phyloP scores from a whole-genome alignment of 495 filamentous ascomycete species.

The Alectoria sarmentosa region DNA sequence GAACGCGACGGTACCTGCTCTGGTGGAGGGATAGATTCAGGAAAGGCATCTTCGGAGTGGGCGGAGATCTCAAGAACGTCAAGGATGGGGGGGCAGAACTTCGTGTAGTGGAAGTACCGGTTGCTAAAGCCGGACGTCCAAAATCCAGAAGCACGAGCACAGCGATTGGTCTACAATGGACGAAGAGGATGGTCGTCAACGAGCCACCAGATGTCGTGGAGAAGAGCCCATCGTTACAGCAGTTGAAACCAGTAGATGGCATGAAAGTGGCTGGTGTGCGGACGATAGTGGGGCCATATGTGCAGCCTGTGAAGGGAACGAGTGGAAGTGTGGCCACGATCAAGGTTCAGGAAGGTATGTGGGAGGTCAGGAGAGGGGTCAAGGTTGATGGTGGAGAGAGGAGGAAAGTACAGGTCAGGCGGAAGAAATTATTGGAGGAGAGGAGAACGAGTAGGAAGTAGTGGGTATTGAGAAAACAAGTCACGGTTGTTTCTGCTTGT shows the following conservation, averaged over 20 bases:
- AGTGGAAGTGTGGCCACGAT: constrained; percentile 55
- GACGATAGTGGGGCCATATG: constrained; percentile 63
- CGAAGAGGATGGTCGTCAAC: constrained; percentile 63
- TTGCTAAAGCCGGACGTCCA: constrained; percentile 17
- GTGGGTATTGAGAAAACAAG: background rate
- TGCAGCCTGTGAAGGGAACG: constrained; percentile 55
- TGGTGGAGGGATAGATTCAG: constrained; percentile 80
- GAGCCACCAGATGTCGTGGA: constrained; percentile 47
- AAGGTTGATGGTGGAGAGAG: constrained; percentile 98
- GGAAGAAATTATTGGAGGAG: constrained; percentile 53
- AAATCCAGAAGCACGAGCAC: constrained; percentile 30
- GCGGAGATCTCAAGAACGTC: constrained; percentile 69
- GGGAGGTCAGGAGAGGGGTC: constrained; percentile 73
- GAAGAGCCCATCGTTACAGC: constrained; percentile 36
- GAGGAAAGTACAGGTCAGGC: constrained; percentile 72
- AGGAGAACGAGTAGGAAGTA: constrained; percentile 29
- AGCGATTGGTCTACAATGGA: constrained; percentile 43
- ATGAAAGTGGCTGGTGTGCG: constrained; percentile 58
- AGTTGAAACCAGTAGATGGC: constrained; percentile 47
- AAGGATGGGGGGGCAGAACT: constrained; percentile 64
- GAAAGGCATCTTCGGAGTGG: constrained; percentile 64
- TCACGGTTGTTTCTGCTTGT: background rate
- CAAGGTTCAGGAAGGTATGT: constrained; percentile 72
- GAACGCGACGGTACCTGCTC: constrained; percentile 73
- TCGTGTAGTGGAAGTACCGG: constrained; percentile 56